A percentile compares a stretch with the other conserved stretches of the same genome.
Conservation (phyloP, 1,139 yeast genomes). For the Protomyces inouyei region DNA sequence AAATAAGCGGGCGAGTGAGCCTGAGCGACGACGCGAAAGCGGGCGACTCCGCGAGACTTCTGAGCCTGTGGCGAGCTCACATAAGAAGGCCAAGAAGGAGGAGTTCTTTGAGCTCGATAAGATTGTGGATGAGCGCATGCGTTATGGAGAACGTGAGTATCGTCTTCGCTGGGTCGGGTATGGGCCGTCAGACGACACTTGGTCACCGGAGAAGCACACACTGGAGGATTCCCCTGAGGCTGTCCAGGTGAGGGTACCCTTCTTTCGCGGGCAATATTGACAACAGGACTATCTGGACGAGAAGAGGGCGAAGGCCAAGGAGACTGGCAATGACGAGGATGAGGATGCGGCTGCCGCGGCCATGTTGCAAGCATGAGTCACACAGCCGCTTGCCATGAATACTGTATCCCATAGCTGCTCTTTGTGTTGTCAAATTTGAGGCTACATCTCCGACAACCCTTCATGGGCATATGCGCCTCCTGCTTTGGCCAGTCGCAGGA, state of each 20-base stretch:
- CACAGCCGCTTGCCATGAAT: too few relatives aligned
- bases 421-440: too few relatives aligned
- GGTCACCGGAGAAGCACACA: background rate
- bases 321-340: background rate
- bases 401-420: too few relatives aligned
- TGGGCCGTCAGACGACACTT: background rate
- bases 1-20: background rate
- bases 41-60: background rate
- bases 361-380: background rate
- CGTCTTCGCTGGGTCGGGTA: background rate
- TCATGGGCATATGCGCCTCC: slow-evolving; percentile 1
- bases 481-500: background rate
- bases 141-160: background rate
- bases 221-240: background rate
- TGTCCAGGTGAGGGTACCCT: background rate
- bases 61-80: background rate
- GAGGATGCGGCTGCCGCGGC: slow-evolving; percentile 1
- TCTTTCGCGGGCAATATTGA: background rate
- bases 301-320: background rate
- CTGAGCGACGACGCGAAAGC: background rate
- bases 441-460: background rate
- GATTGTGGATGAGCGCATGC: background rate
- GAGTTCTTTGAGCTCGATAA: background rate
- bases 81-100: background rate
- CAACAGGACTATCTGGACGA: background rate